Evolutionary conservation across 2,329 filamentous ascomycete species (phyloP).

Genomic region (Pseudogymnoascus pannorum): DNA sequence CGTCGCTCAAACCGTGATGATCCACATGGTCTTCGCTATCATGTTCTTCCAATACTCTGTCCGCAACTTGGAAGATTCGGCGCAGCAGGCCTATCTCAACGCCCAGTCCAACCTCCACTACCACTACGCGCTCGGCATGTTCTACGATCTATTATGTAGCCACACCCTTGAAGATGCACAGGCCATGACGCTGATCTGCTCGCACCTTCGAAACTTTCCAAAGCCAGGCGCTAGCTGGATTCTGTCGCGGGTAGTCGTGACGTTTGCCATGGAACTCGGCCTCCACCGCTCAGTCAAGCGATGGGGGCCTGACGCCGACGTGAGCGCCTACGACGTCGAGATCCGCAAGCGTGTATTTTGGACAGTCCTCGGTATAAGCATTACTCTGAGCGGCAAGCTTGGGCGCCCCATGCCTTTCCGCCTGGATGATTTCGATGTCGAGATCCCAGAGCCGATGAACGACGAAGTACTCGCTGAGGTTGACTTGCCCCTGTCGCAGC

Average conservation of each 20-base stretch:
- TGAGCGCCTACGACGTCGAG: conserved; percentile 55
- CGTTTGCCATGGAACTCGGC: conserved; percentile 65
- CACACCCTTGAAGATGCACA: conserved; percentile 62
- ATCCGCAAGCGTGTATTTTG: conserved; percentile 75
- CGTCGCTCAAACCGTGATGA: conserved; percentile 57
- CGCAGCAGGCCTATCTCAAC: conserved; percentile 48
- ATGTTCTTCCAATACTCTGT: conserved; percentile 73
- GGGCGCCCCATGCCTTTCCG: conserved; percentile 70
- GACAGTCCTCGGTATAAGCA: conserved; percentile 57
- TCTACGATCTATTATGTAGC: conserved; percentile 55
- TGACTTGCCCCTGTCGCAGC: conserved; percentile 47
- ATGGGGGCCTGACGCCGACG: conserved; percentile 36
- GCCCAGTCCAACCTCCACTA: conserved; percentile 69
- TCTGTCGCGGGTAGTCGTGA: conserved; percentile 56
- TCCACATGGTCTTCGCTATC: conserved; percentile 73
- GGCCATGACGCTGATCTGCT: conserved; percentile 63
- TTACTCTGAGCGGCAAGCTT: conserved; percentile 66
- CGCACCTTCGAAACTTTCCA: conserved; percentile 68
- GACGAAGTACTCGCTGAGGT: conserved; percentile 63
- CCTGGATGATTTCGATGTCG: conserved; percentile 69
- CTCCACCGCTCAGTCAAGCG: conserved; percentile 64
- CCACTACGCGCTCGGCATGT: conserved; percentile 63
- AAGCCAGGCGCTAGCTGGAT: conserved; percentile 70
- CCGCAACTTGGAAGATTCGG: conserved; percentile 53
- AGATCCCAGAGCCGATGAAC: conserved; percentile 62